phyloP scores from a whole-genome alignment of 768 basidiomycete genomes.

The Amyloporia xantha region DNA sequence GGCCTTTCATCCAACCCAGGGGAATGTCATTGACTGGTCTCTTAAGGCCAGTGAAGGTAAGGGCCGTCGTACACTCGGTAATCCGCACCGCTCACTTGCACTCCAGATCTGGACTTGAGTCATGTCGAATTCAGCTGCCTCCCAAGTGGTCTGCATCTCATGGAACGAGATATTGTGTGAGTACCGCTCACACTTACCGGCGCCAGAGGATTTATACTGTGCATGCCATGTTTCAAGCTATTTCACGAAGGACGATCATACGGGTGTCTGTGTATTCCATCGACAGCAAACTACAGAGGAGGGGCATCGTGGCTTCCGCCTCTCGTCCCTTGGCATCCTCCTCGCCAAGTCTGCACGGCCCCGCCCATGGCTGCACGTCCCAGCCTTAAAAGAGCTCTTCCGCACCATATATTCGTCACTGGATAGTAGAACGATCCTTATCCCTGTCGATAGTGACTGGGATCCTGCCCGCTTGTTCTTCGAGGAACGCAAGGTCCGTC shows the following conservation, averaged over 20 bases:
- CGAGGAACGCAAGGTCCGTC: slow-evolving; percentile 48
- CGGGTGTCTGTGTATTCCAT: slow-evolving; percentile 71
- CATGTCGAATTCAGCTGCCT: slow-evolving; percentile 76
- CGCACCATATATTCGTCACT: slow-evolving; percentile 45
- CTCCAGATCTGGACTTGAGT: slow-evolving; percentile 56
- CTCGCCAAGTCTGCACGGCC: slow-evolving; percentile 58
- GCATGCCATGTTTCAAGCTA: slow-evolving; percentile 40
- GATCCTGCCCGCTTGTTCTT: slow-evolving; percentile 58
- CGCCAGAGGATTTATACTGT: slow-evolving; percentile 1
- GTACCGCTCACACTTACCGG: slow-evolving; percentile 19
- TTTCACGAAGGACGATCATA: slow-evolving; percentile 62
- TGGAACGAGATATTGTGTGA: slow-evolving; percentile 76
- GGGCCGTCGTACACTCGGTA: slow-evolving; percentile 13
- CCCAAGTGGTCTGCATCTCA: slow-evolving; percentile 75
- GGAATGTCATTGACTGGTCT: slow-evolving; percentile 77
- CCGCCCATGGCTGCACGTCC: slow-evolving; percentile 71
- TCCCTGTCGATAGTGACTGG: slow-evolving; percentile 54
- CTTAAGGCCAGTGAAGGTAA: slow-evolving; percentile 63
- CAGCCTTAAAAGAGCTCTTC: slow-evolving; percentile 55
- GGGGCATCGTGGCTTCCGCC: slow-evolving; percentile 74
- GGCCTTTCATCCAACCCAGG: slow-evolving; percentile 79
- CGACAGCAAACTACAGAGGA: slow-evolving; percentile 60
- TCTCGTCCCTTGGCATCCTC: slow-evolving; percentile 72
- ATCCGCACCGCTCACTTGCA: background rate
- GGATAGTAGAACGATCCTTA: slow-evolving; percentile 39